Evolutionary conservation across 352 stramenopile genomes (phyloP), one percentile per base, ranked within the genome.

Genomic region (Globisporangium recalcitrans): DNA sequence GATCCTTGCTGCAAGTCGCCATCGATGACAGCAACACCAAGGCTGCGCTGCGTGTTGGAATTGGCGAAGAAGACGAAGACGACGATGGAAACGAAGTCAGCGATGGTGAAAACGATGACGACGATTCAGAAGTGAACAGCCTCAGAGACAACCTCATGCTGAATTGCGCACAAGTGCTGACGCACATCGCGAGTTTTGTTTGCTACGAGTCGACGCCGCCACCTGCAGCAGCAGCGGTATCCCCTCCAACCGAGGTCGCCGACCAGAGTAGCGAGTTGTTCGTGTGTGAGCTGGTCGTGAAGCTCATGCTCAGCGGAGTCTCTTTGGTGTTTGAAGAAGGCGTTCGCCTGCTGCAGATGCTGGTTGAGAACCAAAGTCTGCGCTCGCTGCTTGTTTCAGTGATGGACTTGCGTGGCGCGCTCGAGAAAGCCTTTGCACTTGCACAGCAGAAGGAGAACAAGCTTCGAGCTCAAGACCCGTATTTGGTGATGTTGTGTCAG

Each of bases 311-410:
- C 29, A 88, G 77, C 44, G 62, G 74, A 8, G 61, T 84, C 2
- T 75, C 78, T 0, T 26, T 81, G n/a, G 83, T 77, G 38, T 82
- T 82, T 60, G 66, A 79, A 34, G 83, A 90, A 22, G 70, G 60
- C 10, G 58, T 85, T 9, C 79, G 79, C 1, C 60, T 92, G 63
- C 38, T 92, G 29, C 79, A 92, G 61, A 73, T 88, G 62, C 60
- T 90, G 32, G 66, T 87, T 7, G 77, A 90, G 48, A 65, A 55
- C 42, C 40, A 57, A 22, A 26, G 27, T n/a, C 73, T 66, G 49
- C 69, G 53, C 38, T 4, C 34, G 3, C 56, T 77, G 46, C 36
- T 90, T 4, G 32, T 71, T 0, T 31, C 21, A 3, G 58, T 85
- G 1, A 62, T 62, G n/a, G 79, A 92, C 53, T 67, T 92, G 4